These are phyloP conservation scores for Triticum urartu DNA, from an alignment of 176 grass and related monocot genomes.

Conservation along the genomic window DNA sequence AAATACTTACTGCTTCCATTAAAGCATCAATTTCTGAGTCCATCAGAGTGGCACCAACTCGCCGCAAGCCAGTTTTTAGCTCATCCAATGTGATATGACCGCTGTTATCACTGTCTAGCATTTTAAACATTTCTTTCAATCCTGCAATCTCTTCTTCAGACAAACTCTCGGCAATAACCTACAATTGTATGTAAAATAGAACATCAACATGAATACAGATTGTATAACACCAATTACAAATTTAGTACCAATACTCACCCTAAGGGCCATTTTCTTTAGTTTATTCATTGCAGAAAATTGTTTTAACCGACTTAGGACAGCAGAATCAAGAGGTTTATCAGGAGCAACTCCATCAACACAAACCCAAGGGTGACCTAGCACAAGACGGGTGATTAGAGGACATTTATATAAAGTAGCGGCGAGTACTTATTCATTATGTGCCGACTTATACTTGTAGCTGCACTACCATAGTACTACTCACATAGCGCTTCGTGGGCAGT, in stretches of 20 bases:
- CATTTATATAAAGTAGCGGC: background rate
- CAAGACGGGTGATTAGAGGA: background rate
- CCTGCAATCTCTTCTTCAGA: slow-evolving; percentile 86
- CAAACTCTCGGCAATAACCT: slow-evolving; percentile 80
- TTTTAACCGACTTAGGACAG: slow-evolving; percentile 66
- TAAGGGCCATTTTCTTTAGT: slow-evolving; percentile 79
- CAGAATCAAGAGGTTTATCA: slow-evolving; percentile 84
- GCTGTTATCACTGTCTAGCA: slow-evolving; percentile 73
- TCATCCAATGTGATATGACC: slow-evolving; percentile 76
- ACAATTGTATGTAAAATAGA: slow-evolving; percentile 2
- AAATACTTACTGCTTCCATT: slow-evolving; percentile 69
- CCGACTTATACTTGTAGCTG: background rate
- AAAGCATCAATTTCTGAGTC: slow-evolving; percentile 74
- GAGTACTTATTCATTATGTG: background rate
- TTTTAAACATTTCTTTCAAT: slow-evolving; percentile 84
- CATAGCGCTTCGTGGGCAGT: slow-evolving; percentile 79
- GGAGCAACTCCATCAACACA: slow-evolving; percentile 77
- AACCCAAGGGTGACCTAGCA: slow-evolving; percentile 73
- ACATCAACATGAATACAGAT: background rate
- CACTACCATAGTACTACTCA: slow-evolving; percentile 51
- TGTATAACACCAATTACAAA: slow-evolving; percentile 2
- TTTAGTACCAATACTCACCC: slow-evolving; percentile 40
- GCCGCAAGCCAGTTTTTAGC: slow-evolving; percentile 58
- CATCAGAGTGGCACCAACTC: slow-evolving; percentile 71
- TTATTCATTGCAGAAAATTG: slow-evolving; percentile 92